Evolutionary conservation across 2,329 filamentous ascomycete genomes (phyloP), one percentile per base, ranked within the genome.

Genomic region (Diaporthe sp.): DNA sequence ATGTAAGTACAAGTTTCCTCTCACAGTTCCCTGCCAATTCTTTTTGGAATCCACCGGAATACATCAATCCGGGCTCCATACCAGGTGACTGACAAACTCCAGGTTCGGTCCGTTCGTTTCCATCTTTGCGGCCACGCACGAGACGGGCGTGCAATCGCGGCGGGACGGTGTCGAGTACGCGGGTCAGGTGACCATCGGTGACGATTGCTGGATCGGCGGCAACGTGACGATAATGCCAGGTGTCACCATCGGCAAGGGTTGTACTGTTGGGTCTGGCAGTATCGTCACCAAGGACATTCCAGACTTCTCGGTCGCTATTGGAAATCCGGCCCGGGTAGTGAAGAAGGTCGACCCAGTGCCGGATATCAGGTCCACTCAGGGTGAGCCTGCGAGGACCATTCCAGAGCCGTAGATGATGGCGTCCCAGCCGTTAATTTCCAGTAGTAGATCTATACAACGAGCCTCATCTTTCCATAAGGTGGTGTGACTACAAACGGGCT

Each of bases 61-160:
- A 12, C 10, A 13, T 39, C 15, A 5, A 13, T 13, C 10, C 4
- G 12, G 12, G 12, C 12, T 39, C 37, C 37, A 13, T 39, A 13
- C 1, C 37, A 39, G 12, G 37, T 39, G 37, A 4, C 37, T 39
- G 37, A 39, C 12, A 15, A 3, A 39, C 12, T 13, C 2, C 12
- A 39, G 37, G 37, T 88, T 96, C 73, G 94, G 93, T 0, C 93
- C 94, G 0, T 92, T 92, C 79, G 93, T 96, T 0, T 90, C 87
- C 68, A 89, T 97, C 73, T 94, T 91, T 80, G 90, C 91, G 2
- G 94, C 90, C 1, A 93, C 91, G 0, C 94, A 97, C 82, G 93
- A 94, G 67, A 86, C 93, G 0, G 93, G 93, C 78, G 86, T 89
- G 0, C 84, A 85, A 72, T 86, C 84, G 2, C 85, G 88, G 25